These are phyloP conservation scores for Podospora didyma DNA, from an alignment of 495 filamentous ascomycete species.

Conservation along the genomic window DNA sequence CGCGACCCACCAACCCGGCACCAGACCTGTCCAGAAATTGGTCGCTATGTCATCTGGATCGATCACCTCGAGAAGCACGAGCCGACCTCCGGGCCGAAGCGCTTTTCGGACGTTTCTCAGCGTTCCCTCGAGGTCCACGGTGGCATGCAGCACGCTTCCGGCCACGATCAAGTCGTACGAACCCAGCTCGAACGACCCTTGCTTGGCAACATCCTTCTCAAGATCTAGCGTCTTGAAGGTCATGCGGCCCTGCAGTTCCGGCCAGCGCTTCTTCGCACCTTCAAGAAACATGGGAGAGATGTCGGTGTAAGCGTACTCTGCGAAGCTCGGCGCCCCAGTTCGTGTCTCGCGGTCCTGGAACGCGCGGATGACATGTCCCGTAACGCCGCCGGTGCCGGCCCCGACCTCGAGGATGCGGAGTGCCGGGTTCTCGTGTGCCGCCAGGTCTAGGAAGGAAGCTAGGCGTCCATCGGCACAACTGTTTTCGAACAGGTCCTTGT, in stretches of 20 bases:
- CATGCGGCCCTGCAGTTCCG: constrained; percentile 34
- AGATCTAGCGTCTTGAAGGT: constrained; percentile 39
- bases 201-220: constrained; percentile 34
- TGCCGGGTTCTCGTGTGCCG: constrained; percentile 40
- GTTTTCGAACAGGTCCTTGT: too few species aligned
- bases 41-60: constrained; percentile 26
- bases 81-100: constrained; percentile 34
- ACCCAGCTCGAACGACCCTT: constrained; percentile 22
- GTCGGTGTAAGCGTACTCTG: constrained; percentile 46
- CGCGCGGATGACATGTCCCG: neutral
- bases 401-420: constrained; percentile 51
- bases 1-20: constrained; percentile 1
- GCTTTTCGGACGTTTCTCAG: constrained; percentile 34
- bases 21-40: neutral
- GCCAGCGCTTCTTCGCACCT: constrained; percentile 21
- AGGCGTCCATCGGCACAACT: too few species aligned
- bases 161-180: constrained; percentile 42
- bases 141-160: constrained; percentile 48
- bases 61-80: constrained; percentile 34
- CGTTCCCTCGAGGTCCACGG: constrained; percentile 28
- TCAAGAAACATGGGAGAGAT: constrained; percentile 39
- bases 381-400: constrained; percentile 40
- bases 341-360: neutral
- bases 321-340: neutral
- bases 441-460: too few species aligned